A percentile compares a stretch with the other conserved stretches of the same genome.
Evolutionary conservation across 2,329 filamentous ascomycete genomes (phyloP).

Genomic region (Stachybotrys elegans): DNA sequence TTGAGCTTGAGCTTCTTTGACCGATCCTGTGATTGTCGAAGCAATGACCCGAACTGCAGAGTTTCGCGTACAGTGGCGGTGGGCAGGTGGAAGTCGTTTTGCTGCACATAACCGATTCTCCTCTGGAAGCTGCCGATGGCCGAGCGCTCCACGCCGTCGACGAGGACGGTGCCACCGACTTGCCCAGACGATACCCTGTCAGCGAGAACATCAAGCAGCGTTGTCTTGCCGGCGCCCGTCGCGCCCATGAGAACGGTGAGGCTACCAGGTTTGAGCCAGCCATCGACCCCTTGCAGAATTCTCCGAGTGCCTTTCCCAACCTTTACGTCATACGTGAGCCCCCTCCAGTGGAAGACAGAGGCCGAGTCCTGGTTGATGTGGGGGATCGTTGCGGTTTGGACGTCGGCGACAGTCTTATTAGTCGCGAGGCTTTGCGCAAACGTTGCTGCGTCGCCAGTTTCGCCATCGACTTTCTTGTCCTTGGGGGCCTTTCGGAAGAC

Average conservation of each 20-base stretch:
- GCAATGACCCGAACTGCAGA: neutral
- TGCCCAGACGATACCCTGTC: neutral
- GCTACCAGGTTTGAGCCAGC: neutral
- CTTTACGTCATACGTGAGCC: neutral
- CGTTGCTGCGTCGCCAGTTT: neutral
- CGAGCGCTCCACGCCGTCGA: neutral
- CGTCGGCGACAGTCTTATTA: neutral
- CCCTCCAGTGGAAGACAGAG: neutral
- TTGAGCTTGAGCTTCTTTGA: neutral
- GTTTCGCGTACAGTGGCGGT: constrained; percentile 1
- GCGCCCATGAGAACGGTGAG: neutral
- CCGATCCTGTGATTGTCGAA: neutral
- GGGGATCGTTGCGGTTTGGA: neutral
- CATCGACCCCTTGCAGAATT: neutral
- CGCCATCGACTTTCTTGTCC: neutral
- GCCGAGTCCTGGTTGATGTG: neutral
- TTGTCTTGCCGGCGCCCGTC: constrained; percentile 1
- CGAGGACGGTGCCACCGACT: neutral
- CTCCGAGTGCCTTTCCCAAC: neutral
- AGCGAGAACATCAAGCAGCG: constrained; percentile 1
- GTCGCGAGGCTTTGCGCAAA: neutral
- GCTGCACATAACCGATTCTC: constrained; percentile 2
- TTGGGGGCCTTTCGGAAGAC: neutral
- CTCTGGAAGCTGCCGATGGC: neutral
- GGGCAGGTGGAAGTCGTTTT: neutral